Base-by-base conservation (phyloP, 371 early-diverging fungal genomes). In the Sporodiniella umbellata region DNA sequence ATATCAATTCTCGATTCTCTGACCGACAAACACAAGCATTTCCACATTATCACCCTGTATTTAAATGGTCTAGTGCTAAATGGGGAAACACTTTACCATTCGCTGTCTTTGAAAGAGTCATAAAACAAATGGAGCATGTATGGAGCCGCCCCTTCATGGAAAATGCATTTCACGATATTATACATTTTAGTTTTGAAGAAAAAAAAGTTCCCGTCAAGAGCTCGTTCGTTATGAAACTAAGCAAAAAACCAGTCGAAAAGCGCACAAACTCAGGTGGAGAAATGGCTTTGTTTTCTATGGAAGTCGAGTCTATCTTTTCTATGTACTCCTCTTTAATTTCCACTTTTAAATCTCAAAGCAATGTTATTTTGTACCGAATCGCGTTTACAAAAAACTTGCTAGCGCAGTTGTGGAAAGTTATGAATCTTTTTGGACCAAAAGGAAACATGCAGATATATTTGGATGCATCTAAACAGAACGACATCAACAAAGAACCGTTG, bases 41-140 rank as follows among this genome's bases (percentile, higher is more conserved):
- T 42, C 61, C 68, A 18, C 64, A 70, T 10, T 85, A 83, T 49
- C 88, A 88, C 51, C 82, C 86, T 11, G 30, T 88, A 3, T 85
- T 88, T 25, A 78, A 78, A 48, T 88, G 88, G 88, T 71, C 81
- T 12, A 44, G 48, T 12, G 55, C 63, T 0, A 30, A 31, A 4
- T 65, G 63, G 54, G 80, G 81, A 42, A 73, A 76, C 22, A 46
- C 60, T 4, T 58, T 81, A 10, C 60, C 74, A 17, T 54, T 64
- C 2, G 35, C 57, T 11, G 73, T 81, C 2, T 75, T 68, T 49
- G 73, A 66, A 25, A 43, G 53, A n/a, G 58, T 82, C 6, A 62
- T 80, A 6, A 45, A 53, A 5, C 81, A 80, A 42, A 43, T 87
- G 3, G 80, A 80, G 22, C 73, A 71, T 24, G 51, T 85, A 2